Percentiles rank a stretch among this genome's conserved stretches.
These are phyloP conservation scores for Cutaneotrichosporon mucoides DNA, from an alignment of 1,284 basidiomycete genomes.

Conservation along the genomic window DNA sequence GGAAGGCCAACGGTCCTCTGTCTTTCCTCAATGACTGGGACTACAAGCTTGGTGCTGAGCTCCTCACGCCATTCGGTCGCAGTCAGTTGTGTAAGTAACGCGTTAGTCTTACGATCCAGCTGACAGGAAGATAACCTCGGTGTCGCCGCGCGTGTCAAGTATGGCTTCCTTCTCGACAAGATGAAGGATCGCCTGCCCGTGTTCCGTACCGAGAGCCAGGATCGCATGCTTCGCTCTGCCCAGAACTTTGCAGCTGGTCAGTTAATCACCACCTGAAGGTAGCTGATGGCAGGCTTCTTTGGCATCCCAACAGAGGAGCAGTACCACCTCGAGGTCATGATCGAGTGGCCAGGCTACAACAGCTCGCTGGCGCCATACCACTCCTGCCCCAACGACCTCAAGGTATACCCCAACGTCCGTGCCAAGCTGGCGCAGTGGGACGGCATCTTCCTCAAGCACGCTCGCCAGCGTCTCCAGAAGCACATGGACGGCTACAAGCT, in stretches of 20 bases:
- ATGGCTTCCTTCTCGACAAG: constrained; percentile 48
- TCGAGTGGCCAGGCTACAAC: constrained; percentile 52
- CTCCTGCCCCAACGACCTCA: constrained; percentile 34
- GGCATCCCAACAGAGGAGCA: constrained; percentile 49
- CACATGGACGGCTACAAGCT: constrained; percentile 64
- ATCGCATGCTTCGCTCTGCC: constrained; percentile 52
- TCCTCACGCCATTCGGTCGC: constrained; percentile 54
- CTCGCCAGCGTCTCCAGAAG: constrained; percentile 60
- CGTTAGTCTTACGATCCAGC: background rate
- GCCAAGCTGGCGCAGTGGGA: constrained; percentile 57
- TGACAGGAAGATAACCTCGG: constrained; percentile 41
- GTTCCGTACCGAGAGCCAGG: constrained; percentile 51
- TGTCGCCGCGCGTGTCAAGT: constrained; percentile 46
- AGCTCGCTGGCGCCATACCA: constrained; percentile 52
- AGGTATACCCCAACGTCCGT: constrained; percentile 17
- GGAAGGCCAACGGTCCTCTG: constrained; percentile 44
- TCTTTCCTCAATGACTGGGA: constrained; percentile 52
- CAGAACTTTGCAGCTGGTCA: constrained; percentile 51
- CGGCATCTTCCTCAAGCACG: constrained; percentile 63
- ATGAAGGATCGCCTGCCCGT: constrained; percentile 48
- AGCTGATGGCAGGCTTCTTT: constrained; percentile 42
- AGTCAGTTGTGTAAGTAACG: constrained; percentile 42
- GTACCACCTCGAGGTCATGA: constrained; percentile 49
- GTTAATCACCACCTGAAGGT: background rate
- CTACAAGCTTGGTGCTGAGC: constrained; percentile 52